phyloP scores from a whole-genome alignment of 106 monocot species.

The Allium fistulosum region DNA sequence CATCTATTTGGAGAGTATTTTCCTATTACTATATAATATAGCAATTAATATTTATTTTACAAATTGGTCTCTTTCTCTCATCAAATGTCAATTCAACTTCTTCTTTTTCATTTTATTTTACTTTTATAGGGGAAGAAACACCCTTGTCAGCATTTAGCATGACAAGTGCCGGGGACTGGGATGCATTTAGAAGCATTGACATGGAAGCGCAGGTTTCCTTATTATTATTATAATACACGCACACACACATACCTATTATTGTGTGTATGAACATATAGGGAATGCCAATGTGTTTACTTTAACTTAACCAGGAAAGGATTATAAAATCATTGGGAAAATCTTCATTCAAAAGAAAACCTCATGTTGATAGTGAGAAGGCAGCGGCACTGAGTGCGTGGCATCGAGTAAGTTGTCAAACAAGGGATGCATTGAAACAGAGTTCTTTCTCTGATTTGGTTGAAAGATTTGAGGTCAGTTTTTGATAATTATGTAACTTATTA shows the following conservation, averaged over 20 bases:
- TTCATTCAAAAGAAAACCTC: slow-evolving; percentile 34
- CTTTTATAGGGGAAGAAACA: slow-evolving; percentile 52
- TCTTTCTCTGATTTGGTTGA: slow-evolving; percentile 69
- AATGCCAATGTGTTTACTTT: too few species aligned
- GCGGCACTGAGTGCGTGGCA: slow-evolving; percentile 79
- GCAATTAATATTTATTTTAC: neutral
- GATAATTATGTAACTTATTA: neutral
- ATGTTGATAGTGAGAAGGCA: slow-evolving; percentile 37
- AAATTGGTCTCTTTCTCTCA: neutral
- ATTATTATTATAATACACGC: neutral
- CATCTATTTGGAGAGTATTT: too few species aligned
- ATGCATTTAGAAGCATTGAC: slow-evolving; percentile 74
- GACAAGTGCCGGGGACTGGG: slow-evolving; percentile 77
- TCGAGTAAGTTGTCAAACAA: slow-evolving; percentile 61
- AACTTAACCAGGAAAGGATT: slow-evolving; percentile 31
- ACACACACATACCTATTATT: too few species aligned
- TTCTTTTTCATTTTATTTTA: neutral
- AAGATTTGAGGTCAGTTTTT: slow-evolving; percentile 56
- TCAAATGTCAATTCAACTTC: neutral
- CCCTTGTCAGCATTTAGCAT: slow-evolving; percentile 76
- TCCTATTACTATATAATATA: too few species aligned
- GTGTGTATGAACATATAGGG: too few species aligned
- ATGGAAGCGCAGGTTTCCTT: slow-evolving; percentile 86
- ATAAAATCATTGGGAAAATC: slow-evolving; percentile 25
- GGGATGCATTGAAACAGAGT: slow-evolving; percentile 62